Evolutionary conservation across 2,329 filamentous ascomycete genomes (phyloP), one percentile per base, ranked within the genome.

Genomic region (Sporothrix euskadiensis): DNA sequence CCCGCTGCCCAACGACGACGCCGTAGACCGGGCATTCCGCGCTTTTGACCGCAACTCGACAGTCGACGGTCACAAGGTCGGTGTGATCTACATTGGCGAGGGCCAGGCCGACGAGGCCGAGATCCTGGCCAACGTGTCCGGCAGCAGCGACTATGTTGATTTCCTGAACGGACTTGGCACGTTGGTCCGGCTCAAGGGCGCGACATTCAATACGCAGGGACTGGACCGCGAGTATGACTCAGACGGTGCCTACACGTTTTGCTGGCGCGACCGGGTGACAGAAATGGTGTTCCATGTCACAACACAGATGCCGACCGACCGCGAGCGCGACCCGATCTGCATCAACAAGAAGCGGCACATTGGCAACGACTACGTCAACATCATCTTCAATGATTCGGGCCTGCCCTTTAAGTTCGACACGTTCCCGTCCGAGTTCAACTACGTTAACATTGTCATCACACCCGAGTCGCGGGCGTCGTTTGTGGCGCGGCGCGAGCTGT

Each of bases 341-440:
- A 90, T 91, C 75, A 87, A 89, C 80, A 99, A 99, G 84, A 99
- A 99, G 82, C 88, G 90, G 2, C 97, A 98, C 79, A 96, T 98
- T 75, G 96, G 96, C 73, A 99, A 99, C 79, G 96, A 98, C 81
- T 97, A 93, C 81, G 96, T 99, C 80, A 98, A 97, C 80, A 97
- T 99, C 77, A 91, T 99, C 73, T 99, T 97, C 86, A 99, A 99
- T 81, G 94, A 97, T 79, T 98, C 94, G 1, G 95, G 96, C n/a
- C 82, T 91, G 66, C 91, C 92, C 0, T 98, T 97, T 83, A 88
- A 88, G 71, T 97, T 97, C 80, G 89, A 97, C 80, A 97, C 93
- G 0, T 97, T 99, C 78, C 94, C 94, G 0, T 97, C 94, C 0
- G 92, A 95, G 73, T 97, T 99, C 85, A 98, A 98, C 80, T 97